Evolutionary conservation across 2,329 filamentous ascomycete genomes (phyloP).

Genomic region (Curvularia hawaiiensis): DNA sequence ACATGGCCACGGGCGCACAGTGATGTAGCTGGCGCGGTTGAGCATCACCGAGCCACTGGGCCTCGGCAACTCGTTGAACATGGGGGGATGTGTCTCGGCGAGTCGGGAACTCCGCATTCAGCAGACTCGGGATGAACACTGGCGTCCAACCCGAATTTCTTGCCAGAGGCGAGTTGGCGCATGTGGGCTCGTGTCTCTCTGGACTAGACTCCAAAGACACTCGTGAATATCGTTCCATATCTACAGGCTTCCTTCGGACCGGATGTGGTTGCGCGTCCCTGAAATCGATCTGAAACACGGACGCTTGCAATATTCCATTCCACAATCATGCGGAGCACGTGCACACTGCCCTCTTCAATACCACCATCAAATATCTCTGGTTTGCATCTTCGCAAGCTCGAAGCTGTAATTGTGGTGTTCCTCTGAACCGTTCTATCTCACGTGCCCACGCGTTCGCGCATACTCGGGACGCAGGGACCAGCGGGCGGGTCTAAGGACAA

Average conservation of each 20-base stretch:
- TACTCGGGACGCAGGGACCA: slow-evolving; percentile 4
- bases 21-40: slow-evolving; percentile 23
- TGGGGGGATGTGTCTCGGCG: slow-evolving; percentile 17
- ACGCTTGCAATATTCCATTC: neutral
- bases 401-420: neutral
- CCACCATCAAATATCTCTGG: neutral
- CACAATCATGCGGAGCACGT: neutral
- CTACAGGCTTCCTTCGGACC: neutral
- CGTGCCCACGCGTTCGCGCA: slow-evolving; percentile 16
- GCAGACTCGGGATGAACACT: slow-evolving; percentile 3
- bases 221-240: neutral
- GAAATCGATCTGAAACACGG: neutral
- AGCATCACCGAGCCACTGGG: slow-evolving; percentile 15
- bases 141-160: neutral
- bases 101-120: slow-evolving; percentile 15
- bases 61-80: slow-evolving; percentile 18
- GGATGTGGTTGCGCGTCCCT: neutral
- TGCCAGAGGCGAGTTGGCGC: neutral
- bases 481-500: slow-evolving; percentile 7
- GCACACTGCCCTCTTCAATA: neutral
- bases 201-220: neutral
- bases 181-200: neutral
- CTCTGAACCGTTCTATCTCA: slow-evolving; percentile 3
- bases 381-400: too few relatives aligned
- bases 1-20: slow-evolving; percentile 20